A percentile compares a stretch with the other conserved stretches of the same genome.
These are phyloP conservation scores for Canna indica DNA, from an alignment of 176 grass and related monocot genomes.

Conservation along the genomic window DNA sequence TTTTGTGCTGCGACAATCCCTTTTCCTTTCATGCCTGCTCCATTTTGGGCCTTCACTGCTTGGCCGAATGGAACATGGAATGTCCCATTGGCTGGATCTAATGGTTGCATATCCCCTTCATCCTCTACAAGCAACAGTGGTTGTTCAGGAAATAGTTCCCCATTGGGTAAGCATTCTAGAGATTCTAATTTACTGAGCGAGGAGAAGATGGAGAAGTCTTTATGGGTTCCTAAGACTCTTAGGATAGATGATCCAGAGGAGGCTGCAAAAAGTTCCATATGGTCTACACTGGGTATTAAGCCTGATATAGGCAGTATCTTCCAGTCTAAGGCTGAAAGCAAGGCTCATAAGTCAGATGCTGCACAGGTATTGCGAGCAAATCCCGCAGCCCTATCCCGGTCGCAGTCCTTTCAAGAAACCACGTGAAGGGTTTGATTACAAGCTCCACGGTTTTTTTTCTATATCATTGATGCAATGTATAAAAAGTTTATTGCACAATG, in stretches of 20 bases:
- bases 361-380: slow-evolving; percentile 53
- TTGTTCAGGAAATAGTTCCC: slow-evolving; percentile 60
- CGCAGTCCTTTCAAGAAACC: slow-evolving; percentile 71
- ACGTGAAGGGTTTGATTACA: slow-evolving; percentile 21
- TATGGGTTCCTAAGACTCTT: slow-evolving; percentile 88
- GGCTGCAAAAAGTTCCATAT: slow-evolving; percentile 92
- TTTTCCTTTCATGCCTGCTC: slow-evolving; percentile 69
- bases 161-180: slow-evolving; percentile 76
- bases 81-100: slow-evolving; percentile 29
- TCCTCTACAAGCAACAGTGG: slow-evolving; percentile 52
- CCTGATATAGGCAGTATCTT: slow-evolving; percentile 53
- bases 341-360: slow-evolving; percentile 32
- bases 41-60: slow-evolving; percentile 50
- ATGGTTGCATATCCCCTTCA: slow-evolving; percentile 32
- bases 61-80: slow-evolving; percentile 49
- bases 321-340: slow-evolving; percentile 46
- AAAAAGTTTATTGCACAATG: background rate
- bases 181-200: slow-evolving; percentile 42
- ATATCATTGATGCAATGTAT: background rate
- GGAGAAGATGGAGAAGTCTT: slow-evolving; percentile 48
- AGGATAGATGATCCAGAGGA: slow-evolving; percentile 85
- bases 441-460: too few relatives aligned
- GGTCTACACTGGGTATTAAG: slow-evolving; percentile 87
- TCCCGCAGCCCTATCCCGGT: slow-evolving; percentile 70
- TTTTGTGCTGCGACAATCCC: slow-evolving; percentile 43